Evolutionary conservation across 495 filamentous ascomycete species (phyloP).

Genomic region (Jackrogersella minutella): DNA sequence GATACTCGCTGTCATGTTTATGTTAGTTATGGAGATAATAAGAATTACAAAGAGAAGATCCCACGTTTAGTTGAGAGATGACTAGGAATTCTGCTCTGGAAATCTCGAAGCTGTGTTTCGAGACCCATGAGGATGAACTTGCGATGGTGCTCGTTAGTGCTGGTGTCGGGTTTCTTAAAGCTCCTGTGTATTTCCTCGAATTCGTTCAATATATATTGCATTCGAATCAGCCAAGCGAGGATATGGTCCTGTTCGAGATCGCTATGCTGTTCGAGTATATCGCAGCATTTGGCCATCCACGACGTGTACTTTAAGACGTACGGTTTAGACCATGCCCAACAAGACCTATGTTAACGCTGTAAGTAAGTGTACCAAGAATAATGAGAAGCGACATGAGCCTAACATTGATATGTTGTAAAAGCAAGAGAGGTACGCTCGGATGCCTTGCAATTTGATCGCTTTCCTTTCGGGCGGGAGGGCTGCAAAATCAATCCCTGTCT

Average conservation of each 20-base stretch:
- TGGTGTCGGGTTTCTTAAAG: conserved; percentile 32
- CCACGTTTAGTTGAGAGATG: conserved; percentile 34
- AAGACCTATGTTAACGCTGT: conserved; percentile 39
- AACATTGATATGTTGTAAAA: conserved; percentile 52
- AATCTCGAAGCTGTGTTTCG: conserved; percentile 51
- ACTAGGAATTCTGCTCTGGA: conserved; percentile 46
- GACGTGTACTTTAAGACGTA: conserved; percentile 41
- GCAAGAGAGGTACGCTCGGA: conserved; percentile 51
- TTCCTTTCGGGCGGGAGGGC: conserved; percentile 10
- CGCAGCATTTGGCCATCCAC: conserved; percentile 48
- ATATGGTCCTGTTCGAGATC: conserved; percentile 44
- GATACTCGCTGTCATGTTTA: conserved; percentile 41
- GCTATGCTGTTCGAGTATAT: conserved; percentile 45
- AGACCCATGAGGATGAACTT: conserved; percentile 52
- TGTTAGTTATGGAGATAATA: background rate
- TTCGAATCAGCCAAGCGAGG: conserved; percentile 53
- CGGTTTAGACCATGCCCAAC: conserved; percentile 46
- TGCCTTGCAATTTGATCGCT: conserved; percentile 43
- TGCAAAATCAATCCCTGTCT: conserved; percentile 36
- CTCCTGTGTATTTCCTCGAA: conserved; percentile 42
- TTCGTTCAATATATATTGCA: conserved; percentile 51
- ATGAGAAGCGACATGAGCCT: background rate
- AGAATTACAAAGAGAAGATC: background rate
- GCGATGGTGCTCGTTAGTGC: conserved; percentile 47
- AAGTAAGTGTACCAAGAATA: background rate